Base-by-base conservation (phyloP, 306 rosid genomes). In the Acacia melanoxylon region DNA sequence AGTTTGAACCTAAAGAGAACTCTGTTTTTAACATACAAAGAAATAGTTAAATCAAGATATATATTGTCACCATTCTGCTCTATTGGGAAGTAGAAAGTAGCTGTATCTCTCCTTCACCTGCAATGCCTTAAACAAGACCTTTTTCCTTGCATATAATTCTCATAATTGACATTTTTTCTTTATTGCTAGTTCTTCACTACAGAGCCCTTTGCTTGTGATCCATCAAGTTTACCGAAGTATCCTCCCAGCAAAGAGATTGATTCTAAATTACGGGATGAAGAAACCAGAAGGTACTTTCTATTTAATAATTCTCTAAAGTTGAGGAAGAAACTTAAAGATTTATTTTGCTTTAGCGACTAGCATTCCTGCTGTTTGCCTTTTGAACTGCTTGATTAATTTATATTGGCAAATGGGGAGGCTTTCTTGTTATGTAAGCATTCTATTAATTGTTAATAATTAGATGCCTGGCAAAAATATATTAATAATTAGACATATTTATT, bases 211-310 rank as follows among this genome's bases (percentile, higher is more conserved):
- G 90, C 99, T 65, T 93, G 98, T 81, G 98, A 95, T 75, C 91
- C 99, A 74, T 92, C 98, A 83, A 93, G 84, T 83, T 86, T 95
- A 80, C 99, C 99, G 29, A 90, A 91, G 83, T 95, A 93, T 88
- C 92, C 96, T 81, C 97, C 98, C 58, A 89, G 93, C 89, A 95
- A 95, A 86, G 99, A 95, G 84, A 95, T 95, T 54, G 98, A 95
- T 58, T 90, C 94, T 19, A 95, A 95, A 86, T 80, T 95, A 81
- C 94, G 89, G 71, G 96, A 91, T 41, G 97, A 84, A 83, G 89
- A 79, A 83, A 88, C 84, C 44, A 87, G 91, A 90, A 91, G 98
- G 99, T 95, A 92, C 84, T 42, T 49, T 19, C 35, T 77, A 45
- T 74, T 52, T 40, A 52, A 44, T 84, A 27, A 51, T 78, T 74